phyloP scores from a whole-genome alignment of 768 basidiomycete genomes.

The Pleurotus cornucopiae region DNA sequence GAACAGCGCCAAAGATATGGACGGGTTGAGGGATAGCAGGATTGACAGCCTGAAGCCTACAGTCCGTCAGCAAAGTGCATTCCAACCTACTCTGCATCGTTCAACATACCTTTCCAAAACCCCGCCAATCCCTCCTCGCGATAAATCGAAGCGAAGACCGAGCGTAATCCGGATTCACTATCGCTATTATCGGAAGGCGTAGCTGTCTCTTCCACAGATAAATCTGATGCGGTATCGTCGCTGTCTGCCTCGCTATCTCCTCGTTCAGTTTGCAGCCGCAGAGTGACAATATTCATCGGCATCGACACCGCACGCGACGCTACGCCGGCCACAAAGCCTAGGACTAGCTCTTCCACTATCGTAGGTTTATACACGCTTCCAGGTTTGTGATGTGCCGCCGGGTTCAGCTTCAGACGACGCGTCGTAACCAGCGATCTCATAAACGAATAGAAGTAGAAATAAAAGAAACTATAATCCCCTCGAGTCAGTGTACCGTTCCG shows the following conservation, averaged over 20 bases:
- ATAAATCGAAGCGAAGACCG: conserved; percentile 40
- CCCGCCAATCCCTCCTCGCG: conserved; percentile 43
- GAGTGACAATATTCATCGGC: conserved; percentile 53
- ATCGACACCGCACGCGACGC: conserved; percentile 50
- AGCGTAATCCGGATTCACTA: conserved; percentile 17
- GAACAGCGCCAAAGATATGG: conserved; percentile 52
- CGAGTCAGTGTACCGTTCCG: not conserved
- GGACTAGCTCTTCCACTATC: conserved; percentile 43
- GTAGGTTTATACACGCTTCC: conserved; percentile 25
- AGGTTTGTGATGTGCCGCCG: conserved; percentile 3
- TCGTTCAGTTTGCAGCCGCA: conserved; percentile 44
- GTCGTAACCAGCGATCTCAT: conserved; percentile 34
- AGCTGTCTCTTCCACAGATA: conserved; percentile 10
- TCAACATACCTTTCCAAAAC: conserved; percentile 49
- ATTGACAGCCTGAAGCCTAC: conserved; percentile 48
- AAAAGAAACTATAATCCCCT: conserved; percentile 43
- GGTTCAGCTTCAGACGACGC: conserved; percentile 21
- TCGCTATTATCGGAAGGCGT: not conserved
- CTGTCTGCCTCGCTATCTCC: conserved; percentile 14
- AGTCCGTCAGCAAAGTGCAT: not conserved
- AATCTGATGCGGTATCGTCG: conserved; percentile 3
- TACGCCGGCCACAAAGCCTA: conserved; percentile 56
- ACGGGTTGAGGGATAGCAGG: conserved; percentile 51
- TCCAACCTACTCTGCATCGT: not conserved
- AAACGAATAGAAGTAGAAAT: conserved; percentile 55